Conservation (phyloP, 805 yeast species). For the Zygoascus biomembranicola region DNA sequence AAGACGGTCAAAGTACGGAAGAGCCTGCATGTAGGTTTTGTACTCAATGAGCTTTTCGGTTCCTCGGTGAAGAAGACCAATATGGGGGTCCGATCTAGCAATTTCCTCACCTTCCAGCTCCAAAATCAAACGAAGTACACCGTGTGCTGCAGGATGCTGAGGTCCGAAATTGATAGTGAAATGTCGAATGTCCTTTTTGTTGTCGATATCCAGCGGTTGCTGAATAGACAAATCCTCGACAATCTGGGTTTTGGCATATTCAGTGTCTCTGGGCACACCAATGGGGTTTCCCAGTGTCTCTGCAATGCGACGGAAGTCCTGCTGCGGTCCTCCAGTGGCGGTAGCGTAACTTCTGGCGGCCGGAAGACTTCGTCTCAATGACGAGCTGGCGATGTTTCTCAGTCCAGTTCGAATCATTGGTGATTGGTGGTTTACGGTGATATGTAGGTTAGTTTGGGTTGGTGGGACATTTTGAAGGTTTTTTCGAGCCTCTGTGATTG, state of each 20-base stretch:
- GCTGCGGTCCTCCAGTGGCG: background rate
- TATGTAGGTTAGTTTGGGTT: background rate
- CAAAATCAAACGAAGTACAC: conserved; percentile 76
- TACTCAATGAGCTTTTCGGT: conserved; percentile 82
- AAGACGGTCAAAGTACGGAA: conserved; percentile 81
- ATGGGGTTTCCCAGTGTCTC: conserved; percentile 17
- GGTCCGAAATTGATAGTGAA: conserved; percentile 90
- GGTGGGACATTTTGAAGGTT: background rate
- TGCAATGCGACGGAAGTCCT: background rate
- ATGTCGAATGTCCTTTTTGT: conserved; percentile 55
- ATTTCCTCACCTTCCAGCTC: conserved; percentile 87
- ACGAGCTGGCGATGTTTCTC: background rate
- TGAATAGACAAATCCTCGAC: conserved; percentile 24
- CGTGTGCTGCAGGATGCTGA: conserved; percentile 94
- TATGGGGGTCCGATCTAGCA: conserved; percentile 81
- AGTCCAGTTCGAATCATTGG: conserved; percentile 1
- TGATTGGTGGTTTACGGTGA: background rate
- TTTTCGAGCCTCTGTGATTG: background rate
- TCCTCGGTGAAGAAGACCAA: conserved; percentile 81
- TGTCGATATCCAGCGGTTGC: background rate
- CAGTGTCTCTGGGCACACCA: conserved; percentile 26
- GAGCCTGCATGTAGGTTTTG: conserved; percentile 80
- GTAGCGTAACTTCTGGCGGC: background rate
- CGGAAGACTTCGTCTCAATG: background rate
- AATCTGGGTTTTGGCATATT: conserved; percentile 24